Percentiles rank a stretch among this genome's conserved stretches.
Evolutionary conservation across 257 asterid species (phyloP).

Genomic region (Solanum lignicaule): DNA sequence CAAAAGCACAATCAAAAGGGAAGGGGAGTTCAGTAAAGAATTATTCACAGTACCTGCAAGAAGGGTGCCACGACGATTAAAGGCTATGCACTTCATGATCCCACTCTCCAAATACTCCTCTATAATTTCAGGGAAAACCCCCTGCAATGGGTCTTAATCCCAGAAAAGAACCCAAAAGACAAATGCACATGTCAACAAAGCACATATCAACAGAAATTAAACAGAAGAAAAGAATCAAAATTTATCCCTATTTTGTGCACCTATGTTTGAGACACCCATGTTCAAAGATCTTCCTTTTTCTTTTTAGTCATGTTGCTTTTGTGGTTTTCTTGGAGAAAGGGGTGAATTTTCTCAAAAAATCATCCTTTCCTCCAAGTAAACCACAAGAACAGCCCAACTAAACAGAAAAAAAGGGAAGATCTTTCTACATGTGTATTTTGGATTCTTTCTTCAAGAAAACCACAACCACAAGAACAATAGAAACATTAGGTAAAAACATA

Average conservation of each 20-base stretch:
- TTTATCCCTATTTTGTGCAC: not conserved
- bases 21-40: not conserved
- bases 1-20: not conserved
- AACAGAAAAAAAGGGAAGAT: no score
- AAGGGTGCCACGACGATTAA: slow-evolving; percentile 92
- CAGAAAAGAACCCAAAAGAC: not conserved
- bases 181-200: not conserved
- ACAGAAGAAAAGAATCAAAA: not conserved
- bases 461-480: not conserved
- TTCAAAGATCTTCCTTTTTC: not conserved
- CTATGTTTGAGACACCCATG: not conserved
- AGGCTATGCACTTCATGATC: slow-evolving; percentile 65
- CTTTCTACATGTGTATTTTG: not conserved
- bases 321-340: not conserved
- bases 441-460: not conserved
- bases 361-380: not conserved
- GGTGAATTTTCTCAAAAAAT: not conserved
- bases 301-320: not conserved
- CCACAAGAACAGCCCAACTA: not conserved
- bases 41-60: slow-evolving; percentile 53
- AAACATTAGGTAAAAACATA: not conserved
- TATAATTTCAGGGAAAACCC: slow-evolving; percentile 86
- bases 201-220: not conserved
- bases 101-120: slow-evolving; percentile 91
- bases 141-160: slow-evolving; percentile 76